phyloP scores from a whole-genome alignment of 1,284 basidiomycete species.

The Ceratobasidium sp. region DNA sequence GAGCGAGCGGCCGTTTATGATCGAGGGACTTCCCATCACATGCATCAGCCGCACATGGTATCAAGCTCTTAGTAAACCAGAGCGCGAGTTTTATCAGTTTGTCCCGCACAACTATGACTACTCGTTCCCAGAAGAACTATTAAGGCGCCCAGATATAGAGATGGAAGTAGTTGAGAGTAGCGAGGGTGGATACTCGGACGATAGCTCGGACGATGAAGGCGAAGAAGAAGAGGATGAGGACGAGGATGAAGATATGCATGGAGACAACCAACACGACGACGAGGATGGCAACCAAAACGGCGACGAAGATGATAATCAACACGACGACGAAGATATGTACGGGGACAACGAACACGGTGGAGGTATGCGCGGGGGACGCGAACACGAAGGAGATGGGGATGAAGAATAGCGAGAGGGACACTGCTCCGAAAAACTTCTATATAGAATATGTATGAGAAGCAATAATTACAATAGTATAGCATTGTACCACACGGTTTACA shows the following conservation, averaged over 20 bases:
- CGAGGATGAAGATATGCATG: neutral
- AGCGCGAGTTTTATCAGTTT: slow-evolving; percentile 4
- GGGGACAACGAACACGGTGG: too few relatives aligned
- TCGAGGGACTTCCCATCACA: neutral
- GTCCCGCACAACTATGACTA: neutral
- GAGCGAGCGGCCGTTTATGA: neutral
- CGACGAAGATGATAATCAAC: too few relatives aligned
- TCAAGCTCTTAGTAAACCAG: neutral
- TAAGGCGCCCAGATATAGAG: too few relatives aligned
- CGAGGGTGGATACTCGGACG: neutral
- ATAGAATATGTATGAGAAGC: too few relatives aligned
- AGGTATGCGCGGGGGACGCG: too few relatives aligned
- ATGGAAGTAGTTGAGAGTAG: too few relatives aligned
- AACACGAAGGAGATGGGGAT: too few relatives aligned
- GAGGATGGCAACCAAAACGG: neutral
- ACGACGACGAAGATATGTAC: too few relatives aligned
- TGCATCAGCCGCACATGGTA: neutral
- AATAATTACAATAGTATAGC: too few relatives aligned
- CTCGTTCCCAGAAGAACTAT: neutral
- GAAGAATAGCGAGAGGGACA: too few relatives aligned
- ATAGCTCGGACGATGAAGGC: neutral
- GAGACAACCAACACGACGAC: neutral
- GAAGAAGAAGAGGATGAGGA: neutral
- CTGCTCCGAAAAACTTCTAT: too few relatives aligned
- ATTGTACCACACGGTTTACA: too few relatives aligned